Percentiles rank a stretch among this genome's conserved stretches.
Conservation (phyloP, 805 yeast genomes). For the Lipomyces yamadae region DNA sequence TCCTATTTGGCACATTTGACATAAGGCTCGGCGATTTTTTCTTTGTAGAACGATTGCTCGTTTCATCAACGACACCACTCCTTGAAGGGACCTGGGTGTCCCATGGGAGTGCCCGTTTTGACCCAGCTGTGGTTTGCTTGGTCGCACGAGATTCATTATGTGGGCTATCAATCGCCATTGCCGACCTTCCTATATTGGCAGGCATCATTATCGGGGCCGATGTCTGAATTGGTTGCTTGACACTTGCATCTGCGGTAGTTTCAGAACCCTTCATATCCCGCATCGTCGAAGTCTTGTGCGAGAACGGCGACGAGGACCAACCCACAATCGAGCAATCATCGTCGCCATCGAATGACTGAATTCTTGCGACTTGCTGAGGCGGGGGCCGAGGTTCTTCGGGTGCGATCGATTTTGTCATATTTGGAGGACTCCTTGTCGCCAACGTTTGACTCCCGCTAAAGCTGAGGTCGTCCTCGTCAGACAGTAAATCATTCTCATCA, state of each 20-base stretch:
- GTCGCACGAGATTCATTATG: background rate
- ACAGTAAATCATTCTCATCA: constrained; percentile 10
- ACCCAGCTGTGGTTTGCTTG: background rate
- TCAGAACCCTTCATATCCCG: background rate
- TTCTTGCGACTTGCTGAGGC: background rate
- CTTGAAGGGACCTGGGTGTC: background rate
- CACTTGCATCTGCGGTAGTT: background rate
- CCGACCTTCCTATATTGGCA: background rate
- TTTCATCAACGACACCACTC: background rate
- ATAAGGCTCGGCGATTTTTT: background rate
- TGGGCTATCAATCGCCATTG: background rate
- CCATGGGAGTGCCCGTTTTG: constrained; percentile 8
- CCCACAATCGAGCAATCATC: background rate
- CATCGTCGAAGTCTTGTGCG: background rate
- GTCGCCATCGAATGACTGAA: background rate
- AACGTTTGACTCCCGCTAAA: background rate
- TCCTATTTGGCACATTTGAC: background rate
- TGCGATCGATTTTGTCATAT: background rate
- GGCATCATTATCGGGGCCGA: background rate
- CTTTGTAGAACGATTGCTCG: background rate
- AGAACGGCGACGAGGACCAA: background rate
- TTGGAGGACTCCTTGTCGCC: background rate
- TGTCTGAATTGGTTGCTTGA: background rate
- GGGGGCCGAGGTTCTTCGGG: background rate
- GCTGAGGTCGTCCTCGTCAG: background rate